Evolutionary conservation across 352 stramenopile species (phyloP), one percentile per base, ranked within the genome.

Genomic region (Phytophthora citricola): DNA sequence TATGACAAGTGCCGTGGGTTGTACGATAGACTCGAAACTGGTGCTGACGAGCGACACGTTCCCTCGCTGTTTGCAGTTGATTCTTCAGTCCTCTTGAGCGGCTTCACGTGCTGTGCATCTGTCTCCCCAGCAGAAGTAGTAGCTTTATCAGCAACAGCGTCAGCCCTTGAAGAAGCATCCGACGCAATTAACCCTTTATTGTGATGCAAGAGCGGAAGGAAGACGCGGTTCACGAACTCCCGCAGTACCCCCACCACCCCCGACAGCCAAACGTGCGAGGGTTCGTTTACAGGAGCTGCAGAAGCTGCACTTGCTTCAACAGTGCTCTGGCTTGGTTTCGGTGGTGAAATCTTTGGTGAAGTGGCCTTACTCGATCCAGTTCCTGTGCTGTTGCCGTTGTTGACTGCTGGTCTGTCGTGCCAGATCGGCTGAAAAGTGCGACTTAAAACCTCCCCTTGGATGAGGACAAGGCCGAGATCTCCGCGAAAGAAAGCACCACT

Each of bases 1-100:
- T 91, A 95, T 32, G 87, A 95, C 49, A 95, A 63, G 49, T 95
- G 85, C 1, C 67, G 31, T 9, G 85, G 82, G 15, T 89, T 51
- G 51, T 83, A 91, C 34, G 71, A 32, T 14, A 55, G 32, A 1
- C 12, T 72, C 46, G 51, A 12, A 47, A 32, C 46, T 58, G 54
- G 46, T 5, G 53, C 46, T 17, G 38, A 5, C 38, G 46, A 48
- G 9, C 36, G 38, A 46, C 24, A 15, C 36, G 26, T 43, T 32
- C 11, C n/a, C 9, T 36, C 49, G 17, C 41, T 55, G 10, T 4
- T 48, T 17, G 24, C 7, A 31, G 26, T 59, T 20, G 15, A 41
- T 5, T 29, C n/a, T 43, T 47, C 43, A 39, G 12, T 3, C 6
- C 6, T 34, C 29, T 3, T 34, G n/a, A 51, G 2, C 20, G 36